Percentiles rank a stretch among this genome's conserved stretches.
phyloP scores from a whole-genome alignment of 176 grass and related monocot species.

The Carex littledalei region DNA sequence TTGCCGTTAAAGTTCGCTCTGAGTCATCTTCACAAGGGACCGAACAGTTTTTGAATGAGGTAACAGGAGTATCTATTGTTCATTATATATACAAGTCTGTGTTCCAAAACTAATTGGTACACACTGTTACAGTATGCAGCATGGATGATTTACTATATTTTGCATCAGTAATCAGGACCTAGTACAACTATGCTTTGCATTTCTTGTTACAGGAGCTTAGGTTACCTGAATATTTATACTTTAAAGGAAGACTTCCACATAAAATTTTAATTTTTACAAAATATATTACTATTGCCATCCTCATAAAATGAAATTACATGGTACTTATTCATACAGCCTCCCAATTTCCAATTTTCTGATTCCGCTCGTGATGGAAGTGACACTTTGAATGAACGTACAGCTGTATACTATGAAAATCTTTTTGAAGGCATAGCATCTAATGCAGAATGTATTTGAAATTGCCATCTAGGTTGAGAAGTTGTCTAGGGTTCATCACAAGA shows the following conservation, averaged over 20 bases:
- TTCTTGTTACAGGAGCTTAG: background rate
- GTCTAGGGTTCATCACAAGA: conserved; percentile 20
- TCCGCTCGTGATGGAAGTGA: too few relatives aligned
- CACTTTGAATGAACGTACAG: background rate
- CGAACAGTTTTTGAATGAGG: conserved; percentile 54
- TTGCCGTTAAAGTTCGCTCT: conserved; percentile 42
- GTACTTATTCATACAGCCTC: too few relatives aligned
- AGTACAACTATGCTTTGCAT: background rate
- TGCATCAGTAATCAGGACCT: background rate
- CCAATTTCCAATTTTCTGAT: too few relatives aligned
- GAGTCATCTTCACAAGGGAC: conserved; percentile 33
- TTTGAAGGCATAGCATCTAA: background rate
- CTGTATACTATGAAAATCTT: background rate
- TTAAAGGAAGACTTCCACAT: too few relatives aligned
- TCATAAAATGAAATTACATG: too few relatives aligned
- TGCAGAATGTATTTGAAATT: background rate
- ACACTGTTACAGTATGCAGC: background rate
- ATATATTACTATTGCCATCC: too few relatives aligned
- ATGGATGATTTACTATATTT: background rate
- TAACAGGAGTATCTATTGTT: background rate
- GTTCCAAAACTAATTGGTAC: too few relatives aligned
- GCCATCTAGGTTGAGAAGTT: background rate
- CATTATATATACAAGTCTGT: too few relatives aligned
- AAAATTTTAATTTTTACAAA: too few relatives aligned
- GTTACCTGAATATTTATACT: background rate